A percentile compares a stretch with the other conserved stretches of the same genome.
These are phyloP conservation scores for Penicillium palitans DNA, from an alignment of 2,329 filamentous ascomycete genomes.

Conservation along the genomic window DNA sequence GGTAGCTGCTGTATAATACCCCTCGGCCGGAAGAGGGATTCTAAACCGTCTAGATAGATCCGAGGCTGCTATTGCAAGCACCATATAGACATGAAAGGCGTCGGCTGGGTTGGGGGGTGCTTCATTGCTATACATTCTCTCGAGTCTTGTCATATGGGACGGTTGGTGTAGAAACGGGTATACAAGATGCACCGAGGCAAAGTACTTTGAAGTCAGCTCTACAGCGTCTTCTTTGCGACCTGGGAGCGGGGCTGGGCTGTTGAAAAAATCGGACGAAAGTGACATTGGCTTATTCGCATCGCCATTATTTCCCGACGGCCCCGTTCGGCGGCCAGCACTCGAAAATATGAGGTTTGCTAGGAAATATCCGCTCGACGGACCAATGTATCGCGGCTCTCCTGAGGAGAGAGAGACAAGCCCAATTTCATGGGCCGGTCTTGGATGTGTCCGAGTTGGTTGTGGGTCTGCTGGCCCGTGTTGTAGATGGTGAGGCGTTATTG, in stretches of 20 bases:
- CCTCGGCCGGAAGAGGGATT: constrained; percentile 50
- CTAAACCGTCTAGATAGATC: constrained; percentile 48
- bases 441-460: constrained; percentile 13
- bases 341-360: constrained; percentile 53
- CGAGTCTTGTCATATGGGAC: constrained; percentile 40
- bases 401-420: constrained; percentile 54
- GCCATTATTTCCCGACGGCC: constrained; percentile 6
- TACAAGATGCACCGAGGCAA: constrained; percentile 50
- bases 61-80: constrained; percentile 52
- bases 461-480: constrained; percentile 1
- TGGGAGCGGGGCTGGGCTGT: constrained; percentile 32
- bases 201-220: constrained; percentile 50
- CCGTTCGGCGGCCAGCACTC: constrained; percentile 33
- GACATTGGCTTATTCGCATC: constrained; percentile 17
- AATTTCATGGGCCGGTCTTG: constrained; percentile 51
- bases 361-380: constrained; percentile 58
- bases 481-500: constrained; percentile 14
- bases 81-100: constrained; percentile 55
- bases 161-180: constrained; percentile 54
- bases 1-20: constrained; percentile 53
- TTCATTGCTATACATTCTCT: constrained; percentile 37
- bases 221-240: constrained; percentile 39
- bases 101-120: constrained; percentile 32
- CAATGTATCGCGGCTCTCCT: constrained; percentile 53
- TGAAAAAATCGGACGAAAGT: constrained; percentile 30